These are phyloP conservation scores for Pichia sp. DNA, from an alignment of 1,139 yeast genomes.

Conservation along the genomic window DNA sequence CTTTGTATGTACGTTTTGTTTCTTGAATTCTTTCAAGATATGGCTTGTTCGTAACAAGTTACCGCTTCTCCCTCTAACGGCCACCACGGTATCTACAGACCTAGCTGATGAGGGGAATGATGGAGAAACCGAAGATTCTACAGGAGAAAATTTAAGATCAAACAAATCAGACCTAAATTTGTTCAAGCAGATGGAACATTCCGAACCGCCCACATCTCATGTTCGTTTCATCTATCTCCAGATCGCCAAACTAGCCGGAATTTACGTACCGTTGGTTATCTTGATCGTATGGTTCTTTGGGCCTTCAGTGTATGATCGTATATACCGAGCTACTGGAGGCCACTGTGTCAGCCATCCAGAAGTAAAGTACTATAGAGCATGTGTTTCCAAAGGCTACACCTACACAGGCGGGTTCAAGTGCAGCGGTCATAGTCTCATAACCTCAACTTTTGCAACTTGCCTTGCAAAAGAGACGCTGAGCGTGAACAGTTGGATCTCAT, in stretches of 20 bases:
- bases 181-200: constrained; percentile 9
- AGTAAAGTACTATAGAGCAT: constrained; percentile 23
- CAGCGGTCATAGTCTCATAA: constrained; percentile 60
- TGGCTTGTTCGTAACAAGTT: constrained; percentile 6
- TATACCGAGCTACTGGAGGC: constrained; percentile 42
- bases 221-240: background rate
- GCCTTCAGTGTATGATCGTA: constrained; percentile 42
- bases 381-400: constrained; percentile 19
- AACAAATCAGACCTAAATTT: constrained; percentile 7
- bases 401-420: constrained; percentile 62
- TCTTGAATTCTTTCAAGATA: constrained; percentile 3
- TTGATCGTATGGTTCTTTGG: constrained; percentile 37
- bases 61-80: constrained; percentile 6
- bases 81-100: background rate
- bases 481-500: constrained; percentile 12
- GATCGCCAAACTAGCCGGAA: constrained; percentile 16
- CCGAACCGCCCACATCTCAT: background rate
- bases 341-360: constrained; percentile 32
- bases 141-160: background rate
- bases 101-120: background rate
- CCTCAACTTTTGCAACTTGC: constrained; percentile 47
- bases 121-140: background rate
- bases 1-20: constrained; percentile 9
- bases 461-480: constrained; percentile 37
- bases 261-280: constrained; percentile 25